A percentile compares a stretch with the other conserved stretches of the same genome.
These are phyloP conservation scores for Daphne laureola DNA, from an alignment of 441 rosid species.

Conservation along the genomic window DNA sequence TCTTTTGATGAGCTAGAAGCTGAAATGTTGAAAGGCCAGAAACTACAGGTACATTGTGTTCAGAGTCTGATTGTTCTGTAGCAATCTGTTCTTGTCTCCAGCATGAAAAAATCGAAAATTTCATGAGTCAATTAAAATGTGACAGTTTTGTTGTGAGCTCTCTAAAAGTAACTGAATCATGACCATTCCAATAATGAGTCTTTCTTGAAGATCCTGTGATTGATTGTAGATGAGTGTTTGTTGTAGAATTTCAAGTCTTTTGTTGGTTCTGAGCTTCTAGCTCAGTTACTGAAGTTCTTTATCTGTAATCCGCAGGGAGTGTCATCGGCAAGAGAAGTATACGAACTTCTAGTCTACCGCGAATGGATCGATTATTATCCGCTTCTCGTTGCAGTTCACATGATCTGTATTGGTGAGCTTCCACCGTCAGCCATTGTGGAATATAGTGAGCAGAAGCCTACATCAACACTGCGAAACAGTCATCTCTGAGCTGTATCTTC, in stretches of 20 bases:
- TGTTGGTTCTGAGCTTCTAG: neutral
- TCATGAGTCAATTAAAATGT: too few species aligned
- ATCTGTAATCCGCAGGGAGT: conserved; percentile 54
- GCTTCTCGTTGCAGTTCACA: conserved; percentile 77
- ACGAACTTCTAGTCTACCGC: conserved; percentile 61
- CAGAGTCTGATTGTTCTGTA: too few species aligned
- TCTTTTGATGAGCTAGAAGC: conserved; percentile 96
- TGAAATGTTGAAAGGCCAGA: conserved; percentile 91
- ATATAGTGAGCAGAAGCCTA: conserved; percentile 63
- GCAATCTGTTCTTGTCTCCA: too few species aligned
- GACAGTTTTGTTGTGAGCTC: too few species aligned
- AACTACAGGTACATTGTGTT: conserved; percentile 58
- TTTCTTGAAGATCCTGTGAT: too few species aligned
- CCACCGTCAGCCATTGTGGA: conserved; percentile 82
- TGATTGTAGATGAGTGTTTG: too few species aligned
- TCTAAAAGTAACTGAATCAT: too few species aligned
- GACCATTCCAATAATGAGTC: too few species aligned
- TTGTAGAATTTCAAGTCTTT: neutral
- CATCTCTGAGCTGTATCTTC: too few species aligned
- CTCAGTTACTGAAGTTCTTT: neutral
- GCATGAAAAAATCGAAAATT: too few species aligned
- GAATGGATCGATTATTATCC: conserved; percentile 92
- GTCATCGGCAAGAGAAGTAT: conserved; percentile 83
- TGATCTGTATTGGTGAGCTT: conserved; percentile 66
- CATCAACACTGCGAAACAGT: conserved; percentile 4